phyloP scores from a whole-genome alignment of 495 filamentous ascomycete genomes.

The Thermothielavioides terrestris region DNA sequence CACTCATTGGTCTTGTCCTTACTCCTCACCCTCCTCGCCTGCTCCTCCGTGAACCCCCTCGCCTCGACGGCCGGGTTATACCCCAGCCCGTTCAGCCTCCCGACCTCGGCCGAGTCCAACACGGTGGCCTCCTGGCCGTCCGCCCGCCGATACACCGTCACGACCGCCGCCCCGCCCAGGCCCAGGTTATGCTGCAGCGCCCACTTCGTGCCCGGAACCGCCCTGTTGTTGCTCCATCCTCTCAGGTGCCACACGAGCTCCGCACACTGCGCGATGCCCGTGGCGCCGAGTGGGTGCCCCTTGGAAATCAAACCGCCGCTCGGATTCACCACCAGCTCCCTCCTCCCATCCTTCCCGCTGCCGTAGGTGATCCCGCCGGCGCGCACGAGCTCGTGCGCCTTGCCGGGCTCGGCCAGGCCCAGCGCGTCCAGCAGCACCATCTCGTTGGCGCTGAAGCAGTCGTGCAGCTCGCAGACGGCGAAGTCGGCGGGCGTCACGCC shows the following conservation, averaged over 20 bases:
- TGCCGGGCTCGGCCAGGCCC: conserved; percentile 67
- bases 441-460: conserved; percentile 96
- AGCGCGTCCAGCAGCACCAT: conserved; percentile 83
- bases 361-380: conserved; percentile 88
- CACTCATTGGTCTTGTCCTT: conserved; percentile 57
- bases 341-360: too few species aligned
- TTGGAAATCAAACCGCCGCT: conserved; percentile 92
- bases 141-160: conserved; percentile 82
- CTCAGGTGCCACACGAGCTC: conserved; percentile 94
- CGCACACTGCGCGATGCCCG: conserved; percentile 87
- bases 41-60: conserved; percentile 69
- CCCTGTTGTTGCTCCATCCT: conserved; percentile 91
- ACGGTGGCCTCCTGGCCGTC: conserved; percentile 57
- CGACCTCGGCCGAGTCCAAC: conserved; percentile 51
- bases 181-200: conserved; percentile 93
- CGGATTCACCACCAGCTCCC: conserved; percentile 82
- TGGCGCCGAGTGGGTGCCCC: conserved; percentile 90
- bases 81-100: conserved; percentile 56
- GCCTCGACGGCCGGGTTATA: conserved; percentile 94
- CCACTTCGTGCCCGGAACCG: conserved; percentile 55
- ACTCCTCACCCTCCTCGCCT: conserved; percentile 65
- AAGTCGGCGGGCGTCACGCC: conserved; percentile 59
- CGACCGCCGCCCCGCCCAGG: conserved; percentile 82
- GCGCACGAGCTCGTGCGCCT: conserved; percentile 88
- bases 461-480: conserved; percentile 86